Evolutionary conservation across 2,329 filamentous ascomycete genomes (phyloP), one percentile per base, ranked within the genome.

Genomic region (Alternaria incomplexa): DNA sequence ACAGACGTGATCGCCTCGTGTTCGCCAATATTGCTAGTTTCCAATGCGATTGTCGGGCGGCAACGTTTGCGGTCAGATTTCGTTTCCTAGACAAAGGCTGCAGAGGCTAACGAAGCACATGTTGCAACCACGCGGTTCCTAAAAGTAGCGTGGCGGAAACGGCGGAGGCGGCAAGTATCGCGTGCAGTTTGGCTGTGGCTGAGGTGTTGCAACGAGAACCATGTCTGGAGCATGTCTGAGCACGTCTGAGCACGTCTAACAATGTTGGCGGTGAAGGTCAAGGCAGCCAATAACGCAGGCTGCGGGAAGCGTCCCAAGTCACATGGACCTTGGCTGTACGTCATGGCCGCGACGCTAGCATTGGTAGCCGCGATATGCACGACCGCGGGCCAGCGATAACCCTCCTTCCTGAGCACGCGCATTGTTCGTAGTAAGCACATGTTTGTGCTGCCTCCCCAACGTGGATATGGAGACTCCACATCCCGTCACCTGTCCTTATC

Each of bases 401-500:
- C 26, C 57, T 28, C 32, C 45, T 55, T 28, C 48, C 30, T 40
- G 48, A 52, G 58, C 62, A 58, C 62, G 54, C 61, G 57, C 61
- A 47, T 47, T 36, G 51, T 30, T 36, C 17, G 50, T 58, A 48
- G 53, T 58, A 48, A 57, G 25, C 62, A 54, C 59, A 55, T 54
- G 55, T 56, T 48, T 50, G 43, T 30, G 12, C 55, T 32, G 43
- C 20, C 45, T 53, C 45, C 11, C 48, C 22, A 25, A 44, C 58
- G 30, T 40, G 47, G 60, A 36, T 30, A 63, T 65, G 56, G 51
- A 51, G 51, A 57, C 64, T 57, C 66, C 64, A 69, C 68, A 61
- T 28, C n/a, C 55, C 51, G 61, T 72, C 70, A 72, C 52, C 70
- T 71, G 70, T 62, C 43, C 62, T 65, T 59, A 45, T 62, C 52